Conservation (phyloP, 768 basidiomycete genomes). For the Boletus sp. region DNA sequence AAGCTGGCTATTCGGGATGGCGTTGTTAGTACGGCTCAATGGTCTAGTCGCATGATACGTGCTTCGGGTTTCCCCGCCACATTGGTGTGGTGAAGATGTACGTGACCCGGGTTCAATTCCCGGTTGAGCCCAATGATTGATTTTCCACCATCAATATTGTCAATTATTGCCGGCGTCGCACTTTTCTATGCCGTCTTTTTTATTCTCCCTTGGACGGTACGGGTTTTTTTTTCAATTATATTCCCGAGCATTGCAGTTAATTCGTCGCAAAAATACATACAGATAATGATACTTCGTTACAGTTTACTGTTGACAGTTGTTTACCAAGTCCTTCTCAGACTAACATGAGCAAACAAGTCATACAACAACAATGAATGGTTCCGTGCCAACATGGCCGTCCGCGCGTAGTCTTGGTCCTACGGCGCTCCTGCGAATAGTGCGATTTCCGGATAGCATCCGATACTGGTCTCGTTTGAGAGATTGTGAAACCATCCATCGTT, state of each 20-base stretch:
- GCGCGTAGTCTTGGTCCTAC: conserved; percentile 29
- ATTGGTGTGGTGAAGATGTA: conserved; percentile 20
- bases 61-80: conserved; percentile 29
- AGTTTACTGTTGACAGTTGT: conserved; percentile 13
- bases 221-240: neutral
- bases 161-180: neutral
- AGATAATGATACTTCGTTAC: neutral
- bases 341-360: conserved; percentile 15
- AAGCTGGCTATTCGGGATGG: neutral
- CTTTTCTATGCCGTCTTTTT: neutral
- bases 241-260: neutral
- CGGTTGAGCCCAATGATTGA: conserved; percentile 26
- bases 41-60: conserved; percentile 38
- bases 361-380: neutral
- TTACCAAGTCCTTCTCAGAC: conserved; percentile 15
- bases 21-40: conserved; percentile 20
- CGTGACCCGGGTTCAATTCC: conserved; percentile 39
- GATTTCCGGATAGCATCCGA: neutral
- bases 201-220: neutral
- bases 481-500: conserved; percentile 27
- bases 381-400: neutral
- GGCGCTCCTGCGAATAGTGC: conserved; percentile 12
- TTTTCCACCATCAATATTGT: conserved; percentile 2
- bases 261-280: neutral
- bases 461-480: conserved; percentile 16